A percentile compares a stretch with the other conserved stretches of the same genome.
Evolutionary conservation across 257 asterid species (phyloP).

Genomic region (Cinchona pubescens): DNA sequence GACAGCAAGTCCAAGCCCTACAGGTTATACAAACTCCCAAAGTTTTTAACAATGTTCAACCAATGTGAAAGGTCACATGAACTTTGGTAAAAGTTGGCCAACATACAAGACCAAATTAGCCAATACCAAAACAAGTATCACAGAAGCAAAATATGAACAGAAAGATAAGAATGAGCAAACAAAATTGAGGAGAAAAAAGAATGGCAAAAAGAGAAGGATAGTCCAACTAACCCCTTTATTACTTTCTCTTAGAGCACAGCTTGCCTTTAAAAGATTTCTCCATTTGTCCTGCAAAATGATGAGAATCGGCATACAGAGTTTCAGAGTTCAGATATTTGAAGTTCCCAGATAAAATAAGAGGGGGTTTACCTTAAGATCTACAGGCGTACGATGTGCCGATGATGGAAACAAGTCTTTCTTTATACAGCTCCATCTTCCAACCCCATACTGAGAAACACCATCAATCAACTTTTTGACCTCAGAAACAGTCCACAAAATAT

Average conservation of each 20-base stretch:
- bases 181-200: not conserved
- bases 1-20: not conserved
- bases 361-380: conserved; percentile 77
- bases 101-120: no score
- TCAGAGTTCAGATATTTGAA: not conserved
- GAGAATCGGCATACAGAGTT: conserved; percentile 10
- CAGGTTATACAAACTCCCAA: not conserved
- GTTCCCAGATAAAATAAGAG: not conserved
- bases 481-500: conserved; percentile 74
- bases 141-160: not conserved
- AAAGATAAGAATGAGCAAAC: not conserved
- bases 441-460: conserved; percentile 86
- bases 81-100: not conserved
- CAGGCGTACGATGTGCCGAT: conserved; percentile 84
- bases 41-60: not conserved
- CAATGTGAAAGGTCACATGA: not conserved
- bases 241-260: conserved; percentile 56
- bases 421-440: conserved; percentile 92
- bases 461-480: conserved; percentile 80
- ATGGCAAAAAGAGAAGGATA: not conserved
- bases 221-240: conserved; percentile 46
- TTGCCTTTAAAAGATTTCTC: conserved; percentile 95
- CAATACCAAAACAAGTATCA: not conserved
- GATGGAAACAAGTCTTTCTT: conserved; percentile 70
- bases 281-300: conserved; percentile 74